Evolutionary conservation across 2,329 filamentous ascomycete species (phyloP).

Genomic region (Pseudopyricularia javanii): DNA sequence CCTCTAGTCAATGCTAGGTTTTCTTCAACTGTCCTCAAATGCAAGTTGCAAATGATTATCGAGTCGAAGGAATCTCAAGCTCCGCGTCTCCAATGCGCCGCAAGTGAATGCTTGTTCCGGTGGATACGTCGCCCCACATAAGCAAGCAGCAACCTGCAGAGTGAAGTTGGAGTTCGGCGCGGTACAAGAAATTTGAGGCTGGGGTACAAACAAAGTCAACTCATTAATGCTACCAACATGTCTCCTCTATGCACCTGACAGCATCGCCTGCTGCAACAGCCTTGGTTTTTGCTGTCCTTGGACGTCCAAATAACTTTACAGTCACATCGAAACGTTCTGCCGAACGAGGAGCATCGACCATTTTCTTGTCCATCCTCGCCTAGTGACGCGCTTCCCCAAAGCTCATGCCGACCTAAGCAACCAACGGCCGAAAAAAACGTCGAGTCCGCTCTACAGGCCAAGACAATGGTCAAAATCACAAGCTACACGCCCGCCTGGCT

Average conservation of each 20-base stretch:
- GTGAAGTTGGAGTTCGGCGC: not conserved
- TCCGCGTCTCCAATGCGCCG: too few species aligned
- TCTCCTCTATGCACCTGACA: not conserved
- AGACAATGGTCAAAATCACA: constrained; percentile 70
- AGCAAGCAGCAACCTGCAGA: too few species aligned
- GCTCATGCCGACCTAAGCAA: not conserved
- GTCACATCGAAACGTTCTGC: not conserved
- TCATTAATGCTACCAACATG: not conserved
- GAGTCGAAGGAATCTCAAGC: too few species aligned
- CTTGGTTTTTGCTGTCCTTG: not conserved
- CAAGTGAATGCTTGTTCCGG: too few species aligned
- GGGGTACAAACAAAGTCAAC: not conserved
- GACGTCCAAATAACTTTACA: not conserved
- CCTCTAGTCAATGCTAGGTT: too few species aligned
- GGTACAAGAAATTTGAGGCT: constrained; percentile 1
- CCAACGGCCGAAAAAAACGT: too few species aligned
- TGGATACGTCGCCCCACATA: too few species aligned
- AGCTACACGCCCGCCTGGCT: constrained; percentile 84
- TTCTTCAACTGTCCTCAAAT: too few species aligned
- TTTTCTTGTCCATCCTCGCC: not conserved
- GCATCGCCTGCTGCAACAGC: not conserved
- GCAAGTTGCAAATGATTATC: too few species aligned
- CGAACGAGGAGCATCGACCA: not conserved
- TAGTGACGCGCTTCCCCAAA: not conserved
- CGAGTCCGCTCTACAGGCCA: not conserved